phyloP scores from a whole-genome alignment of 2,329 filamentous ascomycete genomes.

The Neospermospora avenae region DNA sequence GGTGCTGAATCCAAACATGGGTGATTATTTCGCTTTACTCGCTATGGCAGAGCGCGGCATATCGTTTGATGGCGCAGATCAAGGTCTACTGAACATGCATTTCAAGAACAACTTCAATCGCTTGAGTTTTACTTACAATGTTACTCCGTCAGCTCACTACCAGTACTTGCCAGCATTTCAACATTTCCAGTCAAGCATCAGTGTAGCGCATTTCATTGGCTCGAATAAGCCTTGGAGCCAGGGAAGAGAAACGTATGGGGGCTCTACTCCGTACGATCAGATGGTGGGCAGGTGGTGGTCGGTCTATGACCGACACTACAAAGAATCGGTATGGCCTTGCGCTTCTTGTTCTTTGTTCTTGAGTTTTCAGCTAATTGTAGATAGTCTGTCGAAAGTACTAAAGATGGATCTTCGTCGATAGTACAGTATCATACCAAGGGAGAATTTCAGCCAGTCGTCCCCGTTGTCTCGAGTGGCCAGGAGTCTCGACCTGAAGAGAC shows the following conservation, averaged over 20 bases:
- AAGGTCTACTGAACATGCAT: slow-evolving; percentile 93
- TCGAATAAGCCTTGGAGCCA: slow-evolving; percentile 83
- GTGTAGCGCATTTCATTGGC: slow-evolving; percentile 92
- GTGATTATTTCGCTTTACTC: slow-evolving; percentile 80
- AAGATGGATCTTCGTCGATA: slow-evolving; percentile 24
- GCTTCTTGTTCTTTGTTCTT: background rate
- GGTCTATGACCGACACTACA: slow-evolving; percentile 85
- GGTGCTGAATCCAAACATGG: slow-evolving; percentile 81
- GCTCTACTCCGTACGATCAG: slow-evolving; percentile 70
- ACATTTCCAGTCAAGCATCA: slow-evolving; percentile 88
- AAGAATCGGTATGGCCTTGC: slow-evolving; percentile 42
- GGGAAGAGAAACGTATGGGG: slow-evolving; percentile 53
- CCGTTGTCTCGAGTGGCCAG: slow-evolving; percentile 17
- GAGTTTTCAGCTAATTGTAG: slow-evolving; percentile 10
- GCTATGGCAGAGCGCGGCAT: slow-evolving; percentile 82
- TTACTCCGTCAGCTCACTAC: slow-evolving; percentile 93
- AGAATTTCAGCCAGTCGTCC: slow-evolving; percentile 30
- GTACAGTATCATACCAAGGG: slow-evolving; percentile 36
- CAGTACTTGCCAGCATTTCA: slow-evolving; percentile 95
- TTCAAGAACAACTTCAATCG: slow-evolving; percentile 82
- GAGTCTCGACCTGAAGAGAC: slow-evolving; percentile 21
- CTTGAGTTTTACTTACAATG: slow-evolving; percentile 93
- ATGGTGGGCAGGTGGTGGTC: slow-evolving; percentile 90
- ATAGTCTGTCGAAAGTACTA: slow-evolving; percentile 27
- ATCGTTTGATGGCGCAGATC: slow-evolving; percentile 96